phyloP scores from a whole-genome alignment of 768 basidiomycete genomes.

The Saitozyma podzolica region DNA sequence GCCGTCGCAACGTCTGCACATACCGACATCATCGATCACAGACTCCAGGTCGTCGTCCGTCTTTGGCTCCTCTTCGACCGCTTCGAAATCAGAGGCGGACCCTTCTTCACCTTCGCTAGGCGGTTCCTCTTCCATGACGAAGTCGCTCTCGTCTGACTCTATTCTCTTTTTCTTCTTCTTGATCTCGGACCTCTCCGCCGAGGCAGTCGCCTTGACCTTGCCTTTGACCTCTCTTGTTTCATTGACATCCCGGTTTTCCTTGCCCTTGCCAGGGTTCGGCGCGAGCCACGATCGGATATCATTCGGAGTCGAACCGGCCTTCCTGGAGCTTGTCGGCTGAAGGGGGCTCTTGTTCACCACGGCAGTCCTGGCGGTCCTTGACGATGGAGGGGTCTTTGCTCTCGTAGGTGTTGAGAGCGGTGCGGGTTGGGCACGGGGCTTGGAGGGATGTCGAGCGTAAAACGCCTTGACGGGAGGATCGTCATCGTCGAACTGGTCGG shows the following conservation, averaged over 20 bases:
- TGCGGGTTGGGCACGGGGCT: constrained; percentile 9
- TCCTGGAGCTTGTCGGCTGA: too few relatives aligned
- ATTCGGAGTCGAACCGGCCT: too few relatives aligned
- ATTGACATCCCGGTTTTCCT: too few relatives aligned
- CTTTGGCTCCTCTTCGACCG: constrained; percentile 15
- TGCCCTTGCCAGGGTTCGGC: too few relatives aligned
- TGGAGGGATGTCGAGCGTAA: constrained; percentile 26
- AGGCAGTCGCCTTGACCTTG: not conserved
- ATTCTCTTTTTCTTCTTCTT: constrained; percentile 13
- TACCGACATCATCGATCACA: constrained; percentile 12
- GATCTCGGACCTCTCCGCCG: not conserved
- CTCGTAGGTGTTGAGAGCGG: too few relatives aligned
- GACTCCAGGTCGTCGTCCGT: constrained; percentile 11
- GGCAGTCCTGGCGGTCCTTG: constrained; percentile 1
- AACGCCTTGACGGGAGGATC: constrained; percentile 36
- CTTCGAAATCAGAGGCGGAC: constrained; percentile 3
- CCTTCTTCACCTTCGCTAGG: constrained; percentile 15
- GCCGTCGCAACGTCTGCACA: constrained; percentile 16
- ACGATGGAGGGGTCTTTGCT: too few relatives aligned
- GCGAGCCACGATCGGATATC: too few relatives aligned
- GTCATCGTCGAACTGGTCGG: constrained; percentile 39
- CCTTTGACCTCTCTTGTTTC: too few relatives aligned
- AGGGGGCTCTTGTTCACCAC: too few relatives aligned
- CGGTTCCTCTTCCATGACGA: constrained; percentile 35
- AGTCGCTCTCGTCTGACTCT: constrained; percentile 26